Evolutionary conservation across 2,329 filamentous ascomycete species (phyloP).

Genomic region (Xylaria sp.): DNA sequence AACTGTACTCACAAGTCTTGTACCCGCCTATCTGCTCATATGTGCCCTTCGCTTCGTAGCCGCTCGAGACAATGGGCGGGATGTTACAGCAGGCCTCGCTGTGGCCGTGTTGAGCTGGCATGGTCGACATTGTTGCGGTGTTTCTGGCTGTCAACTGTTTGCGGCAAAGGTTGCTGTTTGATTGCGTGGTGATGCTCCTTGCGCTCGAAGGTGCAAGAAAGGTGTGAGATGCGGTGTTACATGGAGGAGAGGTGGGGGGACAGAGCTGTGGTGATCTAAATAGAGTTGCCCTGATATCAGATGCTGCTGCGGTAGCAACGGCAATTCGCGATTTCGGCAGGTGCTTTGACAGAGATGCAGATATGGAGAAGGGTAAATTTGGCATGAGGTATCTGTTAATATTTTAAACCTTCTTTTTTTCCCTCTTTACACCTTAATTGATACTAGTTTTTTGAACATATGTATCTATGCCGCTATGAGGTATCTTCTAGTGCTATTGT

Average conservation of each 20-base stretch:
- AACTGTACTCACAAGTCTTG: conserved; percentile 59
- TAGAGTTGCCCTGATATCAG: conserved; percentile 33
- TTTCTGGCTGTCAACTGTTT: conserved; percentile 32
- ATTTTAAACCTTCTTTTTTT: background rate
- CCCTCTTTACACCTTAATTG: background rate
- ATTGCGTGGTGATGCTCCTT: conserved; percentile 35
- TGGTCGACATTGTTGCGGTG: conserved; percentile 58
- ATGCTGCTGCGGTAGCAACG: conserved; percentile 32
- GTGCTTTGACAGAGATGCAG: conserved; percentile 22
- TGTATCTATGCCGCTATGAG: too few species aligned
- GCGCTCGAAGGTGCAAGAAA: conserved; percentile 26
- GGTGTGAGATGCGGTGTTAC: conserved; percentile 25
- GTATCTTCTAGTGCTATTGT: too few species aligned
- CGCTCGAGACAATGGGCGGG: conserved; percentile 66
- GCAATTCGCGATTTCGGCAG: conserved; percentile 31
- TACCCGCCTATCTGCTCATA: conserved; percentile 67
- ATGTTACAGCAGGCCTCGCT: conserved; percentile 68
- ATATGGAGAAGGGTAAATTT: conserved; percentile 20
- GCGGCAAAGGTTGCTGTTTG: conserved; percentile 12
- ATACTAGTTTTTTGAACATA: background rate
- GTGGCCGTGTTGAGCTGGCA: conserved; percentile 64
- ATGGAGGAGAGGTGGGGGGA: conserved; percentile 25
- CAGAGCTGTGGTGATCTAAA: conserved; percentile 29
- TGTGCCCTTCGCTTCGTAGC: conserved; percentile 65
- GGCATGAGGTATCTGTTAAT: conserved; percentile 13